Evolutionary conservation across 495 filamentous ascomycete species (phyloP).

Genomic region (Neurospora sp.): DNA sequence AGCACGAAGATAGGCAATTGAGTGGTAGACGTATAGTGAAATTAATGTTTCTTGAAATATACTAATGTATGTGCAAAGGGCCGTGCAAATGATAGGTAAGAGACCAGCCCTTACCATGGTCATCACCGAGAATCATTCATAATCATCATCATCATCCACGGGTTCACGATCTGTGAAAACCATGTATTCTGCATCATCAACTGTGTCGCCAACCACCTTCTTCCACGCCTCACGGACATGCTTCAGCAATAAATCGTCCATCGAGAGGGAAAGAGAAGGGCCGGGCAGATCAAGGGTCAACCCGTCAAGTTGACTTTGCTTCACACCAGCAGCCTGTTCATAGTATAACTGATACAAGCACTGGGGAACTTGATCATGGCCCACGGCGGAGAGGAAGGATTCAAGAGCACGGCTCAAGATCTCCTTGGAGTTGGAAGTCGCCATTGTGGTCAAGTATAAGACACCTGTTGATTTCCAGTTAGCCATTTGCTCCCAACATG

Average conservation of each 20-base stretch:
- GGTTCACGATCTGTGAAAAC: constrained; percentile 46
- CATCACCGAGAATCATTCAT: constrained; percentile 18
- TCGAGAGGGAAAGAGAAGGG: constrained; percentile 49
- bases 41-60: background rate
- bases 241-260: constrained; percentile 56
- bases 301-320: constrained; percentile 18
- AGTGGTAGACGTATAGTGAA: background rate
- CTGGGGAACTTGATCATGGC: constrained; percentile 21
- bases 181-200: constrained; percentile 50
- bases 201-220: constrained; percentile 43
- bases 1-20: background rate
- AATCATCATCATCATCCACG: constrained; percentile 38
- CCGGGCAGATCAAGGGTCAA: constrained; percentile 39
- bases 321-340: constrained; percentile 31
- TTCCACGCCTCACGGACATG: constrained; percentile 55
- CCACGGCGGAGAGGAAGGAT: constrained; percentile 37
- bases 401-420: constrained; percentile 45
- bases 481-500: constrained; percentile 26
- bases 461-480: constrained; percentile 48
- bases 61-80: background rate
- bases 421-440: constrained; percentile 23
- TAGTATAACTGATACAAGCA: constrained; percentile 56
- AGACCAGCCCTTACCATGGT: constrained; percentile 6
- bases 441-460: constrained; percentile 52
- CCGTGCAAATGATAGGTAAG: background rate